phyloP scores from a whole-genome alignment of 306 rosid species.

The Ziziphus jujuba region DNA sequence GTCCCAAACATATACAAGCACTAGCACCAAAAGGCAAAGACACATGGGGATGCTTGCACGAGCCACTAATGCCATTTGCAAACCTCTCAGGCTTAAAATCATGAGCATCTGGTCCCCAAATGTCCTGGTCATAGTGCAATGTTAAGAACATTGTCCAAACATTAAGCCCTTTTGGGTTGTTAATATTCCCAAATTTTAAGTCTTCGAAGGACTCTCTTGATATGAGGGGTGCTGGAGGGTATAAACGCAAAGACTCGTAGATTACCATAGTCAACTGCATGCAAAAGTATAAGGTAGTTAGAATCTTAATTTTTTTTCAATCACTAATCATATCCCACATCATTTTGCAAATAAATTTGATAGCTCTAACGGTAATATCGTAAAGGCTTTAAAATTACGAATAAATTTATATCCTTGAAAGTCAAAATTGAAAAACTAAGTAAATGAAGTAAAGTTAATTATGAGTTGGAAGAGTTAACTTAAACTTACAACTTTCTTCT shows the following conservation, averaged over 20 bases:
- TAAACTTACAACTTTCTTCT: conserved; percentile 21
- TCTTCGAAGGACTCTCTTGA: conserved; percentile 41
- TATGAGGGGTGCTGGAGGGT: conserved; percentile 38
- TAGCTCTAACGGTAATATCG: too few relatives aligned
- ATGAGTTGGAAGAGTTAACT: too few relatives aligned
- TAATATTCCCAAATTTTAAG: conserved; percentile 35
- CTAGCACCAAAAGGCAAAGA: conserved; percentile 57
- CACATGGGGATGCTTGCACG: conserved; percentile 51
- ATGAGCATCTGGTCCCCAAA: conserved; percentile 63
- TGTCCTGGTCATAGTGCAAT: conserved; percentile 42
- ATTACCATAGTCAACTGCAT: conserved; percentile 63
- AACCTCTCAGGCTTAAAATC: conserved; percentile 62
- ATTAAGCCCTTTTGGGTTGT: conserved; percentile 54
- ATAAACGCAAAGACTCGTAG: conserved; percentile 60
- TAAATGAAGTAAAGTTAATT: too few relatives aligned
- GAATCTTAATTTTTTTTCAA: too few relatives aligned
- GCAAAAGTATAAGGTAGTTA: too few relatives aligned
- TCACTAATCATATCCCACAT: too few relatives aligned
- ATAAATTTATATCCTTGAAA: too few relatives aligned
- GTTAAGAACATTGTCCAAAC: conserved; percentile 45
- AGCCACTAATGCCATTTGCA: conserved; percentile 44
- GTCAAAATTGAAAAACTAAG: too few relatives aligned
- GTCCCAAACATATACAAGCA: conserved; percentile 16
- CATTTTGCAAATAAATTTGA: too few relatives aligned
- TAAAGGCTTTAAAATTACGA: too few relatives aligned